A percentile compares a stretch with the other conserved stretches of the same genome.
These are phyloP conservation scores for Fraxinus paxiana DNA, from an alignment of 305 asterid genomes.

Conservation along the genomic window DNA sequence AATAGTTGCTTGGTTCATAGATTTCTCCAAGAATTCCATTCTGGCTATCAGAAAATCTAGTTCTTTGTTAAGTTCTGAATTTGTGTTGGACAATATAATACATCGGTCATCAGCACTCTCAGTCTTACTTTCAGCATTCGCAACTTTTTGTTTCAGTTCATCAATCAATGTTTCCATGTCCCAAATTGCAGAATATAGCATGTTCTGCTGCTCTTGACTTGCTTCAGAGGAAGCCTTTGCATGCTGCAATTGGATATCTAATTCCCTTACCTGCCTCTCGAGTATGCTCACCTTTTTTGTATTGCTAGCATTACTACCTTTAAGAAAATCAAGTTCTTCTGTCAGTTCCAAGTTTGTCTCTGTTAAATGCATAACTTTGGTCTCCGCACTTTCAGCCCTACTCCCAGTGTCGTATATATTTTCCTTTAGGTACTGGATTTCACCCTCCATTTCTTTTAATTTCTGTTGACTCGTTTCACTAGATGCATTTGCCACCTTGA, in stretches of 20 bases:
- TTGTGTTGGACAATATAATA: conserved; percentile 44
- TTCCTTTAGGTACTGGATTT: conserved; percentile 58
- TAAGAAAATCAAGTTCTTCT: conserved; percentile 68
- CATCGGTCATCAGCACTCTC: conserved; percentile 56
- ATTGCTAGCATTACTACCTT: conserved; percentile 49
- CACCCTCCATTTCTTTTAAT: conserved; percentile 47
- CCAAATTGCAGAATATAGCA: conserved; percentile 81
- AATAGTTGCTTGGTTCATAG: conserved; percentile 45
- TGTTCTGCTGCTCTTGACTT: conserved; percentile 76
- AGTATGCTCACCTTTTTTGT: conserved; percentile 51
- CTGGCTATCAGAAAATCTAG: conserved; percentile 40
- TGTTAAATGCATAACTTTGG: conserved; percentile 49
- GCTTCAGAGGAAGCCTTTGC: conserved; percentile 71
- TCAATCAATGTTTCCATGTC: conserved; percentile 91
- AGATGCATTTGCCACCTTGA: conserved; percentile 39
- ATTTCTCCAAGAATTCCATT: conserved; percentile 42
- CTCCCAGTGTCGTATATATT: conserved; percentile 40
- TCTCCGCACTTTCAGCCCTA: conserved; percentile 53
- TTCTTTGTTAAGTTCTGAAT: conserved; percentile 54
- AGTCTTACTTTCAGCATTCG: conserved; percentile 54
- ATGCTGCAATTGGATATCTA: conserved; percentile 62
- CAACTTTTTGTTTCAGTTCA: conserved; percentile 71
- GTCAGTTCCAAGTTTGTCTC: conserved; percentile 68
- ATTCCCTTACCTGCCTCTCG: conserved; percentile 60
- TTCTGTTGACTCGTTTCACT: conserved; percentile 40